Percentiles rank a stretch among this genome's conserved stretches.
phyloP scores from a whole-genome alignment of 306 rosid genomes.

The Vicia villosa region DNA sequence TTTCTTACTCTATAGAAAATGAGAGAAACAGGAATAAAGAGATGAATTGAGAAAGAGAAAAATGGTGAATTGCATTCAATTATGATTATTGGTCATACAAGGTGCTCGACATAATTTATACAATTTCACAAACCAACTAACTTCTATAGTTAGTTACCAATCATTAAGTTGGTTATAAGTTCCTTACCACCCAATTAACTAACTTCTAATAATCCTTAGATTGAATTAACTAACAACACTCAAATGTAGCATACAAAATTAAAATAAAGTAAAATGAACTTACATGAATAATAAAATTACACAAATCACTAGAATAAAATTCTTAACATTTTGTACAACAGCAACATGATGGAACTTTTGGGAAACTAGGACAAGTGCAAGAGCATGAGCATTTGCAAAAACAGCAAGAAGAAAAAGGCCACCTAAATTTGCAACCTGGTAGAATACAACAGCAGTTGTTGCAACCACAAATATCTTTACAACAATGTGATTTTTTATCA shows the following conservation, averaged over 20 bases:
- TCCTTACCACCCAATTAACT: too few species aligned
- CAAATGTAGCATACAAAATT: not conserved
- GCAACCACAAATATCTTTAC: slow-evolving; percentile 46
- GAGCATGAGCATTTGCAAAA: slow-evolving; percentile 57
- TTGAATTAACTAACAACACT: not conserved
- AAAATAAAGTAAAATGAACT: too few species aligned
- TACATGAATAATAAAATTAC: not conserved
- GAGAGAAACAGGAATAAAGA: too few species aligned
- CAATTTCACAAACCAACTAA: too few species aligned
- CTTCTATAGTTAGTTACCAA: too few species aligned
- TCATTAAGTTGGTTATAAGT: too few species aligned
- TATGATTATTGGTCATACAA: too few species aligned
- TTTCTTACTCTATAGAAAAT: too few species aligned
- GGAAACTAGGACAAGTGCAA: slow-evolving; percentile 58
- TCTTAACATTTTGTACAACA: slow-evolving; percentile 46
- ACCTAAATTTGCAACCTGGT: slow-evolving; percentile 47
- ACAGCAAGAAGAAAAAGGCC: slow-evolving; percentile 55
- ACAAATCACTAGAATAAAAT: not conserved
- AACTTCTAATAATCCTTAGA: too few species aligned
- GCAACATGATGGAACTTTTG: slow-evolving; percentile 46
- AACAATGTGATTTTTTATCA: slow-evolving; percentile 44
- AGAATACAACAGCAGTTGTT: slow-evolving; percentile 34
- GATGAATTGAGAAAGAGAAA: too few species aligned
- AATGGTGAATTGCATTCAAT: too few species aligned
- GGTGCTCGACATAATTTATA: too few species aligned